phyloP scores from a whole-genome alignment of 345 rosid genomes.

The Physaria fendleri region DNA sequence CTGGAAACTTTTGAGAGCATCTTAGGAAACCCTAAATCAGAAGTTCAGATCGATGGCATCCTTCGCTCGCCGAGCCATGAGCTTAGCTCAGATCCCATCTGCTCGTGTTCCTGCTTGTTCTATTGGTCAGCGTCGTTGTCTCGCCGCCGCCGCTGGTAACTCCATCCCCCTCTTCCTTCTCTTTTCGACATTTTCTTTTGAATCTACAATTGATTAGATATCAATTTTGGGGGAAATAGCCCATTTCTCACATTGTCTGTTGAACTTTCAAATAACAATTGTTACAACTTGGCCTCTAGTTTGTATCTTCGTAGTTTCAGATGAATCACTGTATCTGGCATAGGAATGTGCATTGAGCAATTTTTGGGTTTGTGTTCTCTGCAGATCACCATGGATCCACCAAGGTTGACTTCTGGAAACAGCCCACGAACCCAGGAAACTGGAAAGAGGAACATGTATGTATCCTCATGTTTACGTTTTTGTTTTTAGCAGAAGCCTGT shows the following conservation, averaged over 20 bases:
- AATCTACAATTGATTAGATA: not conserved
- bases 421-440: slow-evolving; percentile 78
- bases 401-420: slow-evolving; percentile 71
- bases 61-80: slow-evolving; percentile 34
- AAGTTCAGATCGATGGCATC: slow-evolving; percentile 27
- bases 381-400: slow-evolving; percentile 90
- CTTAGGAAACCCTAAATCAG: slow-evolving; percentile 23
- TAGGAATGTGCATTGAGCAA: not conserved
- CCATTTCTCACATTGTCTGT: too few species aligned
- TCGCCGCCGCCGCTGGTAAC: slow-evolving; percentile 62
- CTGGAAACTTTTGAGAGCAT: slow-evolving; percentile 7
- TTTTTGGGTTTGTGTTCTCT: not conserved
- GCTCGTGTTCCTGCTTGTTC: slow-evolving; percentile 2
- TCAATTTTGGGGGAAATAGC: not conserved
- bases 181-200: not conserved
- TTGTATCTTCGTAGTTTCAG: not conserved
- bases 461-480: not conserved
- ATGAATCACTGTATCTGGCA: not conserved
- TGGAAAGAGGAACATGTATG: slow-evolving; percentile 98
- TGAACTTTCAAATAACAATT: not conserved
- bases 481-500: slow-evolving; percentile 29
- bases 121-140: slow-evolving; percentile 9
- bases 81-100: slow-evolving; percentile 28
- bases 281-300: not conserved
- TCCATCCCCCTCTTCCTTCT: not conserved